Evolutionary conservation across 2,329 filamentous ascomycete species (phyloP), one percentile per base, ranked within the genome.

Genomic region (Aspergillus awamori): DNA sequence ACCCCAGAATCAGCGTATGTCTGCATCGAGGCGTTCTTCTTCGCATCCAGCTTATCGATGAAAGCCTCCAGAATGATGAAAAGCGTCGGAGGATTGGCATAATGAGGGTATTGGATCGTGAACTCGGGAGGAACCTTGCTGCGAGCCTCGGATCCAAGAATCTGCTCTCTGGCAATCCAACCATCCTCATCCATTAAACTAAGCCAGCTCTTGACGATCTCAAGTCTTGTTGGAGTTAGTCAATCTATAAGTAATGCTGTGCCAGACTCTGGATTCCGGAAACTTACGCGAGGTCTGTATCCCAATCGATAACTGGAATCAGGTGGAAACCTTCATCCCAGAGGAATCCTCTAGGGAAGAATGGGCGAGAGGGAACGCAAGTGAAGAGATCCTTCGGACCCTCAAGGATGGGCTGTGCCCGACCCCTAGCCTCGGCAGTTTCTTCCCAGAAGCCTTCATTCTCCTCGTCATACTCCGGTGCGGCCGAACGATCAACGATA

Each of bases 251-350:
- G 17, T 5, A 10, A 17, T 30, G 43, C 45, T n/a, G 38, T 28
- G 13, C 57, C n/a, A 49, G 13, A 17, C 15, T 20, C 33, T 22
- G 20, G n/a, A n/a, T 13, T 0, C 8, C n/a, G 39, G 33, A 17
- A 28, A 73, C 78, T 56, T 72, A 82, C 80, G 91, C 88, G 55
- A 98, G 84, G 72, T 97, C 93, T 56, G 93, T 87, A 74, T 99
- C 95, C 91, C 93, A 99, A 67, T 99, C 94, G 20, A 92, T 85
- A 57, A 99, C 89, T 1, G 93, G 93, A 52, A 97, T 82, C 38
- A 99, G 82, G 72, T 99, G 95, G 78, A 98, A 99, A 0, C 95
- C 95, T 76, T 99, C 95, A 70, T 99, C 95, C 95, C 95, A 99
- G 4, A 98, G 83, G 75, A 99, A 99, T 0, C 95, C 95, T 63